Conservation (phyloP, 148 eudicot genomes). For the Spergularia marina region DNA sequence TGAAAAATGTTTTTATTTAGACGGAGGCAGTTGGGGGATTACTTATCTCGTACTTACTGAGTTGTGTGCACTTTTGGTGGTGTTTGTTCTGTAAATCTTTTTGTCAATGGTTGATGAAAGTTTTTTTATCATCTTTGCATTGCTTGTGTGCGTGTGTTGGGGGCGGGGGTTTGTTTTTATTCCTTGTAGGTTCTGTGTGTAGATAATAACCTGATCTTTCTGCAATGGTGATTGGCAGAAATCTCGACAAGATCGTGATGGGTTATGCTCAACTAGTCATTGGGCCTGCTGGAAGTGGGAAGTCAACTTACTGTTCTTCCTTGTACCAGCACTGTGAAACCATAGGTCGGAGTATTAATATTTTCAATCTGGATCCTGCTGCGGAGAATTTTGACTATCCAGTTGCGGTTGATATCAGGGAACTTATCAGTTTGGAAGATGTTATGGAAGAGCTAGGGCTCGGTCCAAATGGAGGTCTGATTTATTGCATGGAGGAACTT, state of each 20-base stretch:
- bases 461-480: slow-evolving; percentile 92
- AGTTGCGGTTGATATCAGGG: slow-evolving; percentile 86
- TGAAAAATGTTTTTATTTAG: no score
- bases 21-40: no score
- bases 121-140: no score
- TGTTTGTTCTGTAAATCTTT: no score
- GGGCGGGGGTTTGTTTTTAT: background rate
- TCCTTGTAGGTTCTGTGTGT: background rate
- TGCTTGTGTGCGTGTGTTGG: background rate
- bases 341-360: slow-evolving; percentile 51
- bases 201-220: background rate
- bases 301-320: slow-evolving; percentile 93
- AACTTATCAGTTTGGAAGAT: slow-evolving; percentile 82
- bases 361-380: slow-evolving; percentile 93
- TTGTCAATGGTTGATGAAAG: no score
- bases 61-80: no score
- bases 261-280: slow-evolving; percentile 87
- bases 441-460: slow-evolving; percentile 90
- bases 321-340: slow-evolving; percentile 80
- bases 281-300: slow-evolving; percentile 87
- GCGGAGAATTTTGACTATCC: slow-evolving; percentile 94
- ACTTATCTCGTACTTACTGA: no score
- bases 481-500: slow-evolving; percentile 96
- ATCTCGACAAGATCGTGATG: slow-evolving; percentile 31
- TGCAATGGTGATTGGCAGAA: slow-evolving; percentile 6